Evolutionary conservation across 2,329 filamentous ascomycete genomes (phyloP), one percentile per base, ranked within the genome.

Genomic region (Colletotrichum neosansevieriae): DNA sequence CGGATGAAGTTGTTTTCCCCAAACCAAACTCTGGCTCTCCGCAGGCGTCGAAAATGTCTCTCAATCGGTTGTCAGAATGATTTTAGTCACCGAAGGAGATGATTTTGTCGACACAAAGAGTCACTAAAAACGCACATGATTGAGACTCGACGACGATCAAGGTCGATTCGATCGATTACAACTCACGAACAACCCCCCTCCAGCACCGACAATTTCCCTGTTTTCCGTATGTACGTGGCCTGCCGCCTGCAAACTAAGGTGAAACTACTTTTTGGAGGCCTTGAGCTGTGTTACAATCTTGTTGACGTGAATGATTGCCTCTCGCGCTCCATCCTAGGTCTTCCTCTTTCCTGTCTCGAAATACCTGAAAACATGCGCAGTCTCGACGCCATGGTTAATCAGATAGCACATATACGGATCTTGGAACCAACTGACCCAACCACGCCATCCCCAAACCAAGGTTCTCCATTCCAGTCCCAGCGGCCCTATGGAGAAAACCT

Each of bases 381-480:
- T 82, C 71, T 81, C 78, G 3, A 83, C 75, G 0, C 80, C 81
- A 2, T 76, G 73, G 62, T 79, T 79, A 72, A 82, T 75, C 40
- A 82, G 42, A 11, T 77, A 75, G 15, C 21, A 21, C 74, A 81
- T 76, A 64, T 74, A 73, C 32, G 74, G 75, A 45, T 83, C 78
- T 47, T 70, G 70, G 51, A 77, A 73, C 80, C 80, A 83, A 44
- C 82, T 81, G 49, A 74, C 73, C 82, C 82, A 84, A 0, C 79
- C 81, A 15, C 75, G 74, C 74, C 71, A 75, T 1, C 80, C 80
- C 75, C 79, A 82, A 82, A 0, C 80, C 78, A 1, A 84, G 62
- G 11, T 79, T 78, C 67, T 83, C 78, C 69, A 82, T 76, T 0
- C 81, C 79, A 0, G 80, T 83, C 1, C 82, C 82, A 0, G 80